Conservation (phyloP, 1,139 yeast genomes). For the Yamadazyma kanchanaburiensis region DNA sequence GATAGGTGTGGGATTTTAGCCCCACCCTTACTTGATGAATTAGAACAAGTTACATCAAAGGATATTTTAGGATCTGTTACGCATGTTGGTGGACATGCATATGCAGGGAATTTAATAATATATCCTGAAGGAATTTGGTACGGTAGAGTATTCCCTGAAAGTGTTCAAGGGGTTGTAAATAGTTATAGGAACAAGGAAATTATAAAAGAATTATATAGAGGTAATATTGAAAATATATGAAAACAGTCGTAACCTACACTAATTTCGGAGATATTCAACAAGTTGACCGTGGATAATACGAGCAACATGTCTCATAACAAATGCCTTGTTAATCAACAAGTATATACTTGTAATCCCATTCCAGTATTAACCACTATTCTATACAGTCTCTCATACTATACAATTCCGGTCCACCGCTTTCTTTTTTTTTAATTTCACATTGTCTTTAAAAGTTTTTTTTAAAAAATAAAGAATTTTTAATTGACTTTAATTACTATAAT, state of each 20-base stretch:
- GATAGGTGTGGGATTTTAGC: conserved; percentile 64
- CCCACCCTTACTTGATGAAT: conserved; percentile 53
- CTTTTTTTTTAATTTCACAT: no score
- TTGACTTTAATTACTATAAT: no score
- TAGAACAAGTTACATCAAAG: conserved; percentile 15
- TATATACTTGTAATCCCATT: no score
- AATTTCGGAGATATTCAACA: background rate
- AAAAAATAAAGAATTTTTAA: no score
- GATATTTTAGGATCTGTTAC: conserved; percentile 51
- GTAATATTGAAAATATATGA: conserved; percentile 16
- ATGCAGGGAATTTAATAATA: conserved; percentile 70
- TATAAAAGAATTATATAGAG: conserved; percentile 55
- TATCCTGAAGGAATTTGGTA: conserved; percentile 63
- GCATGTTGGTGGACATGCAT: conserved; percentile 77
- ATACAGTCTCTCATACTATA: no score
- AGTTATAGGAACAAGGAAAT: conserved; percentile 47
- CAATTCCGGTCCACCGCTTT: no score
- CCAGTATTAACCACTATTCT: no score
- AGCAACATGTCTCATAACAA: no score
- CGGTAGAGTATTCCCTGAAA: conserved; percentile 62
- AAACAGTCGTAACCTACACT: background rate
- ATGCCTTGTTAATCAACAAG: no score
- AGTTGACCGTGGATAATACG: no score
- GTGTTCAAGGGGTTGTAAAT: conserved; percentile 65
- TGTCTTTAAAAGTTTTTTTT: no score